Base-by-base conservation (phyloP, 257 asterid species). In the Forsythia viridissima region DNA sequence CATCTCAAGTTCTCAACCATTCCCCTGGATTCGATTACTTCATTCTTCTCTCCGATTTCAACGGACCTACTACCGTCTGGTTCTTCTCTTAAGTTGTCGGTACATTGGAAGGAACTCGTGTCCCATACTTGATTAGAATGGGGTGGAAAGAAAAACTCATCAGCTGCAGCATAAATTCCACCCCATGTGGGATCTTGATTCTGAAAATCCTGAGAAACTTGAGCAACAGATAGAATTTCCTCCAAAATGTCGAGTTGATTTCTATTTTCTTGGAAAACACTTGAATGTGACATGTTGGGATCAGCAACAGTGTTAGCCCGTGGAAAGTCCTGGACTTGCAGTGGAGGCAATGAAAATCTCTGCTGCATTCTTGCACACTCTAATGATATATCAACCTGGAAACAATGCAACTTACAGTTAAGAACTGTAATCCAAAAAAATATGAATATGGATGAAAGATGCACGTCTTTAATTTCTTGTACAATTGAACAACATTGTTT, bases 351-450 rank as follows among this genome's bases (percentile, higher is more conserved):
- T 5, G 92, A 55, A 65, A 91, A 91, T 76, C 98, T 81, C 75
- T 93, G 91, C 41, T 96, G 97, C 83, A 96, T 72, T 83, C 98
- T 86, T 38, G 97, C 97, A 82, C 98, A 92, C 79, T 96, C 97
- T 80, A 93, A 42, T 52, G 94, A 95, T 83, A 90, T 80, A 81
- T 91, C 95, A 67, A 92, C 99, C 99, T 96, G 77, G 46, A 72
- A 77, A 43, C 48, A 39, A 4, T 61, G 37, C 8, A 63, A 63
- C 65, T 18, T 16, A 55, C 10, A 46, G 18, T 46, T 13, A 16
- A 46, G 52, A 18, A 57, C 9, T 7, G 0, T 18, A n/a, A 57
- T 18, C 11, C 11, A 0, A n/a, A 3, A 3, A 57, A 57, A 57
- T 20, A 57, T n/a, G 30, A 55, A 57, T 18, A 57, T 20, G 34